Evolutionary conservation across 2,329 filamentous ascomycete species (phyloP), one percentile per base, ranked within the genome.

Genomic region (Penicillium verrucosum): DNA sequence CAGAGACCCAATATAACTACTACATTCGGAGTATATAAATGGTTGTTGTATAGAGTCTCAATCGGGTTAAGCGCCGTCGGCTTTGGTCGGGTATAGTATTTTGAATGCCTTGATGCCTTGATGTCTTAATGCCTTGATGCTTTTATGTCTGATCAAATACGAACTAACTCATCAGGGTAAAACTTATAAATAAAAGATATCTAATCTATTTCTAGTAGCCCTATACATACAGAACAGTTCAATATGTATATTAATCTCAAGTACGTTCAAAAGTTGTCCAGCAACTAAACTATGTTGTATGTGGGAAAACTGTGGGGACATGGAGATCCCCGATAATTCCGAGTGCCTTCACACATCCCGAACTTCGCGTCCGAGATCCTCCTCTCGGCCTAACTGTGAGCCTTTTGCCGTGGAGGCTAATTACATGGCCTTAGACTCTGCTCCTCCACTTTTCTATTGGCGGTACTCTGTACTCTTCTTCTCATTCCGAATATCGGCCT

Each of bases 291-390:
- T 18, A 18, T 18, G 18, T 18, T 18, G 4, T n/a, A 37, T 18
- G n/a, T 48, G 36, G 36, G n/a, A 50, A 16, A 18, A 18, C 18
- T 44, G 30, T 45, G 29, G 49, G 30, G 38, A 38, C 7, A 16
- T 44, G 49, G 49, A 27, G 29, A 50, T 47, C 46, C 34, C 48
- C 48, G 37, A 44, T 34, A n/a, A 27, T 51, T 51, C 38, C 38
- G 29, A 50, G 30, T 25, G 25, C 32, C 25, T 40, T 34, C 49
- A 36, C 49, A 36, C 30, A 36, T 36, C 49, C 49, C 49, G 49
- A 51, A 51, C 49, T 45, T 45, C 30, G 23, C 37, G 29, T 27
- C 49, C 49, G 40, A 51, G 49, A 44, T 34, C 29, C 14, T 46
- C 16, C 36, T 4, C 10, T 42, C 38, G 37, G 38, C 27, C 37